These are phyloP conservation scores for Hirsutella thompsonii DNA, from an alignment of 2,329 filamentous ascomycete genomes.

Conservation along the genomic window DNA sequence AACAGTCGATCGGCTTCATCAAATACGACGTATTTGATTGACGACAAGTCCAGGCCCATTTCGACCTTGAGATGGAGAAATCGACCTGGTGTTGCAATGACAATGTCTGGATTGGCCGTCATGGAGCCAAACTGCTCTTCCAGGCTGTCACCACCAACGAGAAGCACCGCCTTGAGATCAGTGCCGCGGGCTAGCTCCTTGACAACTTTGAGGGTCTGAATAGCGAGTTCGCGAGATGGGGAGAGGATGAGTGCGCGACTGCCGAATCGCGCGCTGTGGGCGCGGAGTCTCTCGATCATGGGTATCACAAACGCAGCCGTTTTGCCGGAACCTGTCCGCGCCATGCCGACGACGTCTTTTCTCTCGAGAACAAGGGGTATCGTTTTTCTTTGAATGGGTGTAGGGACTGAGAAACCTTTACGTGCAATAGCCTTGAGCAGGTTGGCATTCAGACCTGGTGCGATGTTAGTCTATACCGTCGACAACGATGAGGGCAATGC, in stretches of 20 bases:
- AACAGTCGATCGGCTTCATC: slow-evolving; percentile 95
- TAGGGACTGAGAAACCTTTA: slow-evolving; percentile 93
- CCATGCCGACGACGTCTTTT: slow-evolving; percentile 98
- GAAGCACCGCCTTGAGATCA: slow-evolving; percentile 75
- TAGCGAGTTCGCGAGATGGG: slow-evolving; percentile 82
- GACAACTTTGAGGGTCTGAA: slow-evolving; percentile 92
- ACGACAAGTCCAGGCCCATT: slow-evolving; percentile 85
- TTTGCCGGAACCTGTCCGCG: slow-evolving; percentile 95
- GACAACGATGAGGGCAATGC: background rate
- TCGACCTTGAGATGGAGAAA: slow-evolving; percentile 96
- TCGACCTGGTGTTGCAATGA: slow-evolving; percentile 92
- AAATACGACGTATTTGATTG: slow-evolving; percentile 88
- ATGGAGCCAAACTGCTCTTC: slow-evolving; percentile 92
- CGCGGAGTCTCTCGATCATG: slow-evolving; percentile 89
- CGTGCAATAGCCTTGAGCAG: slow-evolving; percentile 82
- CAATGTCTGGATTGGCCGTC: slow-evolving; percentile 89
- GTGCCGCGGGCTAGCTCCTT: slow-evolving; percentile 88
- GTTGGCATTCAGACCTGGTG: slow-evolving; percentile 57
- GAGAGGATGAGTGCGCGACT: slow-evolving; percentile 80
- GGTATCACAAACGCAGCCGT: slow-evolving; percentile 97
- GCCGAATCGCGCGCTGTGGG: slow-evolving; percentile 77
- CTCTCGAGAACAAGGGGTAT: slow-evolving; percentile 83
- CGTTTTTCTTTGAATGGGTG: slow-evolving; percentile 92
- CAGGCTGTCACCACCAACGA: slow-evolving; percentile 89
- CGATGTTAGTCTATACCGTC: background rate